Evolutionary conservation across 306 rosid species (phyloP).

Genomic region (Fragaria nilgerrensis): DNA sequence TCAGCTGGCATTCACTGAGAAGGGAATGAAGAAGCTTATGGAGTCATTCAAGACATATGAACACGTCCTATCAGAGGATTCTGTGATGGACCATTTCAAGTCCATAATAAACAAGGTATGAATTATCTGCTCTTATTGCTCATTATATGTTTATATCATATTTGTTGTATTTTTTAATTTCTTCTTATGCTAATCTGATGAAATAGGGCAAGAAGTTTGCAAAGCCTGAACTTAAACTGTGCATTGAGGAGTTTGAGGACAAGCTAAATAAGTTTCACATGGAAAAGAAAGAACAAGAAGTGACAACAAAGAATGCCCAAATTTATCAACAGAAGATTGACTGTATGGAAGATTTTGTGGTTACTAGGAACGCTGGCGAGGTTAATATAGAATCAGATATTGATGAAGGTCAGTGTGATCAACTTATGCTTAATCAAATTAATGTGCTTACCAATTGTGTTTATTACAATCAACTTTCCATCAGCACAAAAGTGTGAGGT

Average conservation of each 20-base stretch:
- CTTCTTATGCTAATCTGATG: conserved; percentile 8
- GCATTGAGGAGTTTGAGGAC: conserved; percentile 94
- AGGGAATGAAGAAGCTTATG: conserved; percentile 83
- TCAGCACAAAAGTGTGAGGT: not conserved
- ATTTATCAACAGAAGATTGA: conserved; percentile 63
- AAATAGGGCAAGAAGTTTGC: conserved; percentile 88
- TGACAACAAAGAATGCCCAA: conserved; percentile 73
- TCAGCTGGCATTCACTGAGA: conserved; percentile 90
- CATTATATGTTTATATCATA: conserved; percentile 9
- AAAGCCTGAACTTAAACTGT: conserved; percentile 72
- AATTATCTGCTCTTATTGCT: conserved; percentile 20
- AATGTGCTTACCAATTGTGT: not conserved
- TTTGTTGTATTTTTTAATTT: not conserved
- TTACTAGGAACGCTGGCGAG: conserved; percentile 35
- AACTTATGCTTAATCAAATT: conserved; percentile 19
- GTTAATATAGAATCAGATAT: conserved; percentile 43
- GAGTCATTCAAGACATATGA: conserved; percentile 84
- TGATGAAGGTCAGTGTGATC: conserved; percentile 50
- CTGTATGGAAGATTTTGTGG: conserved; percentile 37
- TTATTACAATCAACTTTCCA: not conserved
- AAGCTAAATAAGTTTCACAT: conserved; percentile 70
- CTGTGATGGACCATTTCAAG: conserved; percentile 79
- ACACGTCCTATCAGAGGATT: conserved; percentile 72
- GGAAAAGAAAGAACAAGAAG: conserved; percentile 88
- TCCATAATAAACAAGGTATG: conserved; percentile 79